phyloP scores from a whole-genome alignment of 2,329 filamentous ascomycete species.

The Nemania sp. region DNA sequence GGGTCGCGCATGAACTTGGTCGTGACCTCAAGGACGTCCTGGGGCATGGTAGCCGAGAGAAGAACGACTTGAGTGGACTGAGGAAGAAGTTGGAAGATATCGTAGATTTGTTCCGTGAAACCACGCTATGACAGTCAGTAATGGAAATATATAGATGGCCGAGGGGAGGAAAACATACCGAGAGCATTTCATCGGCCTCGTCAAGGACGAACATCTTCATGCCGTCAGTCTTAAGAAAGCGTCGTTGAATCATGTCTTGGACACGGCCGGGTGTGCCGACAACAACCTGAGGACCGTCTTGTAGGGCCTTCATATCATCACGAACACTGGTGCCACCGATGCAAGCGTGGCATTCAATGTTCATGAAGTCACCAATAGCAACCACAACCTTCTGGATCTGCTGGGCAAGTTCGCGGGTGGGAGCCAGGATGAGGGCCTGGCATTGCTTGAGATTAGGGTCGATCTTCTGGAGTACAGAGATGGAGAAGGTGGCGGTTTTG shows the following conservation, averaged over 20 bases:
- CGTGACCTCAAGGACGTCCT: conserved; percentile 98
- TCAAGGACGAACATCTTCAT: conserved; percentile 99
- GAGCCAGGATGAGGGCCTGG: conserved; percentile 97
- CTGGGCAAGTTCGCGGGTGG: conserved; percentile 96
- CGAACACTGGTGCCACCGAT: conserved; percentile 98
- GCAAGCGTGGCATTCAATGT: conserved; percentile 97
- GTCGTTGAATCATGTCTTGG: conserved; percentile 99
- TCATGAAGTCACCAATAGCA: conserved; percentile 99
- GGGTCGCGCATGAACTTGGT: conserved; percentile 99
- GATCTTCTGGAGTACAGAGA: conserved; percentile 98
- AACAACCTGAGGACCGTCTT: conserved; percentile 95
- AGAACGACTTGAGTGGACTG: conserved; percentile 98
- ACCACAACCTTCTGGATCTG: conserved; percentile 99
- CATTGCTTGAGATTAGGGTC: conserved; percentile 92
- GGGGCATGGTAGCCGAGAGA: conserved; percentile 96
- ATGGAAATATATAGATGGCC: conserved; percentile 18
- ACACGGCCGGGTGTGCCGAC: conserved; percentile 98
- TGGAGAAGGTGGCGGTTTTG: conserved; percentile 99
- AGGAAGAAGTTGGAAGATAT: conserved; percentile 98
- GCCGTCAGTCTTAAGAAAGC: conserved; percentile 92
- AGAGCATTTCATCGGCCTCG: conserved; percentile 99
- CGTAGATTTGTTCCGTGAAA: conserved; percentile 99
- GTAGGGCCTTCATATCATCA: conserved; percentile 97
- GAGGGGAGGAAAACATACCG: conserved; percentile 56
- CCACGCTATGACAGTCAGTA: conserved; percentile 68